These are phyloP conservation scores for Pleurotus citrinopileatus DNA, from an alignment of 768 basidiomycete species.

Conservation along the genomic window DNA sequence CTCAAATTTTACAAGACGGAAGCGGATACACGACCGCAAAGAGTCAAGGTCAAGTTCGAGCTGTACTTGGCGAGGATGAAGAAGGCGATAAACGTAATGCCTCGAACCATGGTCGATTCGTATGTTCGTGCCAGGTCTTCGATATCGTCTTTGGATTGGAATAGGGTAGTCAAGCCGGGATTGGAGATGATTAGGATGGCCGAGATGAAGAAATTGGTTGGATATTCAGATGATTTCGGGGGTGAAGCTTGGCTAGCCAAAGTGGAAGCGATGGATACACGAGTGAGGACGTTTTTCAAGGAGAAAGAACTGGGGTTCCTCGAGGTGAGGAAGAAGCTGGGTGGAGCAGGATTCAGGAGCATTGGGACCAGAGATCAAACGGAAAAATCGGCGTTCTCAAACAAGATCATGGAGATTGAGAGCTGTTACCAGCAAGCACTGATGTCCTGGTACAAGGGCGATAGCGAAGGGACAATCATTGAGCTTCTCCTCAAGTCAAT, in stretches of 20 bases:
- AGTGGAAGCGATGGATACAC: constrained; percentile 5
- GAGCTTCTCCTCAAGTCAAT: constrained; percentile 1
- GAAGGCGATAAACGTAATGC: constrained; percentile 1
- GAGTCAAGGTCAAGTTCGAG: constrained; percentile 15
- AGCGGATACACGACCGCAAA: constrained; percentile 5
- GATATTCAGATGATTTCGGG: constrained; percentile 13
- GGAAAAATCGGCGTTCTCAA: constrained; percentile 7
- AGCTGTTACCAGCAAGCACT: neutral
- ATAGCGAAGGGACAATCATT: neutral
- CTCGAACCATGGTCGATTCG: neutral
- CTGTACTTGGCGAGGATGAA: constrained; percentile 9
- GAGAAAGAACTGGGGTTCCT: constrained; percentile 7
- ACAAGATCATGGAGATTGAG: constrained; percentile 1
- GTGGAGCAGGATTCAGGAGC: neutral
- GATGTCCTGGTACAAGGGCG: constrained; percentile 11
- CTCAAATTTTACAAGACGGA: constrained; percentile 11
- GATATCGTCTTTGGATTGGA: constrained; percentile 10
- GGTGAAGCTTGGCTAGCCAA: constrained; percentile 9
- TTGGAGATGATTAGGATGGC: constrained; percentile 2
- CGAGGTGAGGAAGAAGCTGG: neutral
- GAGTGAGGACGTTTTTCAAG: constrained; percentile 2
- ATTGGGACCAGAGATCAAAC: neutral
- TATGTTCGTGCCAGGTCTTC: constrained; percentile 5
- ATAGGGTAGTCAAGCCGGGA: neutral
- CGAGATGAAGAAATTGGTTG: neutral